phyloP scores from a whole-genome alignment of 2,329 filamentous ascomycete species.

The Talaromyces sp. region DNA sequence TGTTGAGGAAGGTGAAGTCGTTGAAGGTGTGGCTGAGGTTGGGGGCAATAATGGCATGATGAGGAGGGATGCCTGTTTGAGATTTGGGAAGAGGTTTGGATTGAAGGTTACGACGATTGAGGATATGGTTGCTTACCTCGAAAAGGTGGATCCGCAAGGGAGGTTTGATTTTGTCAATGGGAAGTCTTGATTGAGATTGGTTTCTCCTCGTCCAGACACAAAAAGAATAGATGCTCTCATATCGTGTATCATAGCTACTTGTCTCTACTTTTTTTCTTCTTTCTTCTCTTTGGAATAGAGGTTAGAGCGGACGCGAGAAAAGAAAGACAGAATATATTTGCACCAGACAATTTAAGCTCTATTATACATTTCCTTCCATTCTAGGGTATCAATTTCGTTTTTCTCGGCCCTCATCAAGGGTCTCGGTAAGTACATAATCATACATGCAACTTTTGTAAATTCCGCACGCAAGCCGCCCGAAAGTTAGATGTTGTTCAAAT shows the following conservation, averaged over 20 bases:
- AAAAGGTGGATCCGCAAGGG: constrained; percentile 57
- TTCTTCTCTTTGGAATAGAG: constrained; percentile 2
- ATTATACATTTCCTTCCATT: constrained; percentile 6
- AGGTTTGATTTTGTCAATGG: constrained; percentile 28
- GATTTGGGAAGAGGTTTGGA: constrained; percentile 82
- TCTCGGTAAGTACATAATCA: neutral
- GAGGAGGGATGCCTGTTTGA: constrained; percentile 78
- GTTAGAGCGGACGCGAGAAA: neutral
- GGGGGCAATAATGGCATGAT: constrained; percentile 74
- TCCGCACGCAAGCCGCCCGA: neutral
- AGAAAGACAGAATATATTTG: neutral
- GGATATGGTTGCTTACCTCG: constrained; percentile 73
- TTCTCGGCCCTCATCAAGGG: constrained; percentile 2
- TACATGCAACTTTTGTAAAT: neutral
- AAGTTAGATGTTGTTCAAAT: neutral
- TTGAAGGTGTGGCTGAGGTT: constrained; percentile 62
- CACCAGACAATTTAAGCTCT: neutral
- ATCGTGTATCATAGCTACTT: constrained; percentile 2
- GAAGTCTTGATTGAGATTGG: constrained; percentile 23
- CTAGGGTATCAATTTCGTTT: constrained; percentile 15
- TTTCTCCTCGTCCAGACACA: neutral
- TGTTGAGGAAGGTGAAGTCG: constrained; percentile 75
- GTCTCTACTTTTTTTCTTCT: constrained; percentile 9
- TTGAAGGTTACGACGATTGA: constrained; percentile 94
- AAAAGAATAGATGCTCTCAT: neutral